Evolutionary conservation across 2,329 filamentous ascomycete species (phyloP).

Genomic region (Emmonsiellopsis sp.): DNA sequence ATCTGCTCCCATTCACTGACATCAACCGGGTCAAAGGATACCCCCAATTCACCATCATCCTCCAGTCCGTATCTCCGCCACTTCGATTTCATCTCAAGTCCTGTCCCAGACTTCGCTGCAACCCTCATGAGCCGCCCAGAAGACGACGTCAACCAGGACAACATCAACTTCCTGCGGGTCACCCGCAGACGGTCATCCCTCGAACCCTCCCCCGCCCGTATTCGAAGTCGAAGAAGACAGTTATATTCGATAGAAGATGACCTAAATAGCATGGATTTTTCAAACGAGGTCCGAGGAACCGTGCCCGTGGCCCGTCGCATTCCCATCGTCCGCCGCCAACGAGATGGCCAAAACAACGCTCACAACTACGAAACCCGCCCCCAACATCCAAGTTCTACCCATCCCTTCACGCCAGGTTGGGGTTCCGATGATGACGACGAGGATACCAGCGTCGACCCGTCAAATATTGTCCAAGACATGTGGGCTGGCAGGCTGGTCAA

Average conservation of each 20-base stretch:
- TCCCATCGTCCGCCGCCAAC: slow-evolving; percentile 27
- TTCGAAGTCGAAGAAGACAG: slow-evolving; percentile 24
- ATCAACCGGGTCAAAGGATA: too few species aligned
- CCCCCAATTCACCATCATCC: too few species aligned
- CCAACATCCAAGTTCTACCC: slow-evolving; percentile 45
- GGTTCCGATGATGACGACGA: slow-evolving; percentile 23
- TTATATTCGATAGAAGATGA: slow-evolving; percentile 19
- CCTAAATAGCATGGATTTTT: slow-evolving; percentile 25
- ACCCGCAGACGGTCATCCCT: slow-evolving; percentile 23
- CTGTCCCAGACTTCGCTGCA: slow-evolving; percentile 42
- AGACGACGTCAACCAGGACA: slow-evolving; percentile 40
- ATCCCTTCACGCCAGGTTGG: slow-evolving; percentile 51
- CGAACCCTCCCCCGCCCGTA: slow-evolving; percentile 21
- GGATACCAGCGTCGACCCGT: slow-evolving; percentile 12
- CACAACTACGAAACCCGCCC: slow-evolving; percentile 47
- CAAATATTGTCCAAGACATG: slow-evolving; percentile 20
- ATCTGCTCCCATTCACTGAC: too few species aligned
- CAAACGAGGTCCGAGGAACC: slow-evolving; percentile 22
- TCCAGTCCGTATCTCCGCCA: slow-evolving; percentile 34
- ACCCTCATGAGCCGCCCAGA: slow-evolving; percentile 38
- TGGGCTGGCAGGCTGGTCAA: slow-evolving; percentile 17
- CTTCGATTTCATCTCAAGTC: slow-evolving; percentile 38
- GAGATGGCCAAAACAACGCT: slow-evolving; percentile 37
- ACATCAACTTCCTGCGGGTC: slow-evolving; percentile 41
- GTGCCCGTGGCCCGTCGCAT: slow-evolving; percentile 31